Base-by-base conservation (phyloP, 2,329 filamentous ascomycete genomes). In the Claviceps cyperi region DNA sequence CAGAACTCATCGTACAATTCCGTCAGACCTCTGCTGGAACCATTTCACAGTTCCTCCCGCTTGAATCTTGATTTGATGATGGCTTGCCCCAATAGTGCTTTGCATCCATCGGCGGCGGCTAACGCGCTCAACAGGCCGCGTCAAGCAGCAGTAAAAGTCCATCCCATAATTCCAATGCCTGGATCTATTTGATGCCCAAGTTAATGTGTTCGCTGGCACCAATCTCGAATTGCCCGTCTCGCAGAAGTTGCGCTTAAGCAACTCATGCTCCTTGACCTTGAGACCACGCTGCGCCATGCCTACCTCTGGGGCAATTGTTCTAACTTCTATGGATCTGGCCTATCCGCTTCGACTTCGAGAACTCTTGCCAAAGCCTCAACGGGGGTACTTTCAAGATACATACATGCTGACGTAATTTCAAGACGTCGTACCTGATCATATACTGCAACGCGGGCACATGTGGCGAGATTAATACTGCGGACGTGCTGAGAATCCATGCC, bases 91-190 rank as follows among this genome's bases (percentile, higher is more conserved):
- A 69, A 98, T 84, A 66, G 74, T 80, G 77, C 81, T 77, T 82
- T 94, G 86, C 76, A 77, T 82, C 67, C 91, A 87, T 71, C 91
- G 85, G 69, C 92, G 89, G 79, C 89, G 91, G 71, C 87, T 85
- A 70, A 98, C 88, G 71, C 92, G 90, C 82, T 95, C 90, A 77
- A 92, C 92, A 66, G 91, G 92, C 68, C 92, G 90, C 79, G 89
- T 95, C 92, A 98, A 98, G 88, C 91, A 97, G 86, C 84, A 90
- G 86, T 96, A 98, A 78, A 98, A 98, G 78, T 98, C 92, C 92
- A 98, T 98, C 72, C 92, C 90, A 81, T 95, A 96, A 96, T 96
- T 83, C 90, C 90, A 64, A 96, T 96, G 58, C 81, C 85, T 59
- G 90, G 90, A 78, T 96, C 90, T 96, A 96, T 84, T 98, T 98